A percentile compares a stretch with the other conserved stretches of the same genome.
Conservation (phyloP, 2,329 filamentous ascomycete species). For the Phyllosticta citriasiana region DNA sequence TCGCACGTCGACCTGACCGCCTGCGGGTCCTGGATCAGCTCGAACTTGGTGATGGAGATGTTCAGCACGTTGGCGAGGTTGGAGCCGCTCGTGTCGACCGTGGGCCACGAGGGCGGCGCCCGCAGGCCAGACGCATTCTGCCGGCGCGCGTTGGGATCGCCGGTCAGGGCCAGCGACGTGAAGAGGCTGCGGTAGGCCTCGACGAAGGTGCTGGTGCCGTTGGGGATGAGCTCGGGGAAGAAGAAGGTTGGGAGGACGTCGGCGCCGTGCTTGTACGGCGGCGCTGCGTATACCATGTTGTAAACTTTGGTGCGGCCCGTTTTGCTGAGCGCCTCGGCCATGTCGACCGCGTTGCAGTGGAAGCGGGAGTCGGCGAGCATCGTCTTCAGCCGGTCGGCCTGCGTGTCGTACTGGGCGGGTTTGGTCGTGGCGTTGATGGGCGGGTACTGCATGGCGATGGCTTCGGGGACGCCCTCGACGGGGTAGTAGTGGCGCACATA, state of each 20-base stretch:
- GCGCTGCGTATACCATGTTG: constrained; percentile 33
- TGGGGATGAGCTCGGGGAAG: neutral
- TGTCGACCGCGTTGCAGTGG: constrained; percentile 20
- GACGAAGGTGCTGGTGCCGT: neutral
- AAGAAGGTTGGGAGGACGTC: constrained; percentile 27
- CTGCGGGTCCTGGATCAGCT: neutral
- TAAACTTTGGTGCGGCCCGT: constrained; percentile 20
- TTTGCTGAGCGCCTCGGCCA: constrained; percentile 28
- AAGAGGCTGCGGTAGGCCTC: neutral
- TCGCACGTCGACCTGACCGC: neutral
- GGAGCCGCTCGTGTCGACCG: neutral
- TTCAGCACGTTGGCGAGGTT: constrained; percentile 1
- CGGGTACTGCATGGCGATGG: constrained; percentile 26
- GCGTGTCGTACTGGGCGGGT: constrained; percentile 23
- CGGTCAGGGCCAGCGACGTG: neutral
- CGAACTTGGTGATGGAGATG: neutral
- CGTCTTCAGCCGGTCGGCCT: constrained; percentile 22
- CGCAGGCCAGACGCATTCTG: neutral
- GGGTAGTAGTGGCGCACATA: constrained; percentile 17
- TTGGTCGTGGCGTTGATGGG: constrained; percentile 19
- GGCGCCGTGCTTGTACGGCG: constrained; percentile 31
- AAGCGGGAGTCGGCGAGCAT: constrained; percentile 26
- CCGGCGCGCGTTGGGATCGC: neutral
- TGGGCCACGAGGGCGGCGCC: neutral
- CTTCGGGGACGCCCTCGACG: constrained; percentile 9